These are phyloP conservation scores for Handroanthus guayacan DNA, from an alignment of 257 asterid genomes.

Conservation along the genomic window DNA sequence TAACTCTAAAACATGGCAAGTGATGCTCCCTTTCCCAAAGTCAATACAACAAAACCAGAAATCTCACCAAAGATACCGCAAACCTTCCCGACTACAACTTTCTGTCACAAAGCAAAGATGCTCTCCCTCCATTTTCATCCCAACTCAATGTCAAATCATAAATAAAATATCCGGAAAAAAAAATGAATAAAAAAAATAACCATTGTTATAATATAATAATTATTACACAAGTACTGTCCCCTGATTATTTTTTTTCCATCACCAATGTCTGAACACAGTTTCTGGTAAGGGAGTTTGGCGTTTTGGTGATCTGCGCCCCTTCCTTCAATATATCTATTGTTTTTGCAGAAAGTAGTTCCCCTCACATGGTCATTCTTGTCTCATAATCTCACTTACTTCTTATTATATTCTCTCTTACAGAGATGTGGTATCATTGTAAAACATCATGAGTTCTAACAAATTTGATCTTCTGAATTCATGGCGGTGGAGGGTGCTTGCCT, in stretches of 20 bases:
- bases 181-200: not conserved
- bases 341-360: slow-evolving; percentile 8
- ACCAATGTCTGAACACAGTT: slow-evolving; percentile 48
- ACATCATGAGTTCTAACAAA: slow-evolving; percentile 54
- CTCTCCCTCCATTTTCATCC: slow-evolving; percentile 40
- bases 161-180: not conserved
- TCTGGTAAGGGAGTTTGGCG: slow-evolving; percentile 51
- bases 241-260: slow-evolving; percentile 27
- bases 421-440: slow-evolving; percentile 54
- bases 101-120: slow-evolving; percentile 66
- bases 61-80: slow-evolving; percentile 34
- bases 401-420: slow-evolving; percentile 19
- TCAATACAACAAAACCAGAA: slow-evolving; percentile 32
- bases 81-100: slow-evolving; percentile 41
- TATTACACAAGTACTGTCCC: slow-evolving; percentile 22
- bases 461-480: slow-evolving; percentile 51
- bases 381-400: slow-evolving; percentile 60
- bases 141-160: slow-evolving; percentile 20
- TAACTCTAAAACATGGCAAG: not conserved
- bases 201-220: not conserved
- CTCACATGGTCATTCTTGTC: slow-evolving; percentile 58
- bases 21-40: slow-evolving; percentile 36
- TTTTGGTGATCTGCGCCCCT: slow-evolving; percentile 55
- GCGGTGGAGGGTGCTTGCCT: slow-evolving; percentile 49
- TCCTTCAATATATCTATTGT: slow-evolving; percentile 8